A percentile compares a stretch with the other conserved stretches of the same genome.
phyloP scores from a whole-genome alignment of 306 rosid genomes.

The Glycine latifolia region DNA sequence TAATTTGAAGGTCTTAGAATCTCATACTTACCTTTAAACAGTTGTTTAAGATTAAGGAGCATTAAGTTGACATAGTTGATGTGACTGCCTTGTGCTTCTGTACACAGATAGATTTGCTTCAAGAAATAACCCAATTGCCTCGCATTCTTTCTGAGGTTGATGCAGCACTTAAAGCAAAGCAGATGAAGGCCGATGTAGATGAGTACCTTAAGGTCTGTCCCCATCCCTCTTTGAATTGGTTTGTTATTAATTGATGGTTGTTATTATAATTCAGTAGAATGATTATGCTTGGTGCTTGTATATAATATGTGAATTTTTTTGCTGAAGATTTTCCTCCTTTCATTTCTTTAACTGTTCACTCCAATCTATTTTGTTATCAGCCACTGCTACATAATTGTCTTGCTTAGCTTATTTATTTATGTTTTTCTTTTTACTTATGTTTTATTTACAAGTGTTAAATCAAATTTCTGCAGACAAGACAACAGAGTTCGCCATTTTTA shows the following conservation, averaged over 20 bases:
- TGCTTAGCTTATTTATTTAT: background rate
- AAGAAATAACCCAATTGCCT: conserved; percentile 87
- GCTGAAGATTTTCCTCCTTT: conserved; percentile 14
- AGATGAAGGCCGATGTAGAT: conserved; percentile 90
- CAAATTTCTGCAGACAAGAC: conserved; percentile 73
- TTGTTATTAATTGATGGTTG: too few species aligned
- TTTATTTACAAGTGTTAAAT: conserved; percentile 17
- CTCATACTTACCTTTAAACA: background rate
- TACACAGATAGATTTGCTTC: conserved; percentile 92
- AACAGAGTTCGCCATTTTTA: conserved; percentile 69
- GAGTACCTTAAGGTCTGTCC: conserved; percentile 80
- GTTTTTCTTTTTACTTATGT: background rate
- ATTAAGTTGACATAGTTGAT: conserved; percentile 16
- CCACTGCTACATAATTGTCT: background rate
- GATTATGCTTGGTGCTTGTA: conserved; percentile 1
- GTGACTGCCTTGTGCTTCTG: conserved; percentile 31
- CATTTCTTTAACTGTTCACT: conserved; percentile 1
- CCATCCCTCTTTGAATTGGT: conserved; percentile 5
- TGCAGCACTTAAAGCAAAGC: conserved; percentile 82
- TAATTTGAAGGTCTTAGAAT: conserved; percentile 73
- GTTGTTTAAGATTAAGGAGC: background rate
- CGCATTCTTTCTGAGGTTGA: conserved; percentile 96
- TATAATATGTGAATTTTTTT: background rate
- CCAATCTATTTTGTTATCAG: background rate
- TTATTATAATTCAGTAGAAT: background rate